Base-by-base conservation (phyloP, 1,284 basidiomycete genomes). In the Rhodotorula sp. region DNA sequence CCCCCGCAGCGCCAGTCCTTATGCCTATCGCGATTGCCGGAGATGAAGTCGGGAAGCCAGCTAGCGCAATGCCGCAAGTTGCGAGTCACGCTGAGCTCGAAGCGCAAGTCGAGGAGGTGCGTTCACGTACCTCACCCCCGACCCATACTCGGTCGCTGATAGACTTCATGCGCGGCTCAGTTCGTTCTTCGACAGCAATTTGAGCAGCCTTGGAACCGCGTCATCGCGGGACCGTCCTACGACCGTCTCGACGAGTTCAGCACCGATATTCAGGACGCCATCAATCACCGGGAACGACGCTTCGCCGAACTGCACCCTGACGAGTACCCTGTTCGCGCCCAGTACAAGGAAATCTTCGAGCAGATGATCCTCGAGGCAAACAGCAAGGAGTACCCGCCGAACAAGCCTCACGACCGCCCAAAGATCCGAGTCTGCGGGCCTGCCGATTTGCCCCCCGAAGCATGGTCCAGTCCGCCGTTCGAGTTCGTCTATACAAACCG, bases 401-500 rank as follows among this genome's bases (percentile, higher is more conserved):
- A 15, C 0, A 19, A 9, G 8, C 39, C 27, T 2, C 24, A 19
- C 27, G 2, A 1, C 0, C 61, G 48, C 11, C 68, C 67, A 22
- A 30, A 30, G 30, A 46, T 74, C 30, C 60, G 65, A 10, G 39
- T 74, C 30, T 15, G 52, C n/a, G 70, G 70, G 3, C 51, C 62
- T 3, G 48, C 29, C 27, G 68, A 59, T 11, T 8, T 27, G 10
- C 32, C 51, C 22, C 39, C n/a, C n/a, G 34, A 56, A 4, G 44
- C 39, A 15, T 64, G 30, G 44, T 60, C 68, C 6, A 47, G 64
- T 0, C 71, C 73, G 15, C 63, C 61, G 1, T 72, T 70, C 56
- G 73, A 74, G 52, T 48, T 74, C 55, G 39, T 61, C 49, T 74
- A 68, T 59, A 74, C 73, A 7, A 67, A 70, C 46, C 70, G 72